These are phyloP conservation scores for Penicillium pancosmium DNA, from an alignment of 495 filamentous ascomycete species.

Conservation along the genomic window DNA sequence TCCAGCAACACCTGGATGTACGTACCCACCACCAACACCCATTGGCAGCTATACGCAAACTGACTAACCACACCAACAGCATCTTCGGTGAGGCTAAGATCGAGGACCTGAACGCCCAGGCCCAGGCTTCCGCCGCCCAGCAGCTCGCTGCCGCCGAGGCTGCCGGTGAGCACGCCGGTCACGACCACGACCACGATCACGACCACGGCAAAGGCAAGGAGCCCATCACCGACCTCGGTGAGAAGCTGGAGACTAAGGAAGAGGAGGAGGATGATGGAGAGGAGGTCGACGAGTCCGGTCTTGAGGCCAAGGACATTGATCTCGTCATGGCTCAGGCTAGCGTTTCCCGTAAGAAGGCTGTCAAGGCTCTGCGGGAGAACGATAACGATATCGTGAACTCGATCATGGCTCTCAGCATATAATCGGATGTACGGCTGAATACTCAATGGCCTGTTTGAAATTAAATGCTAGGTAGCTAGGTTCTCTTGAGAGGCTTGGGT, in stretches of 20 bases:
- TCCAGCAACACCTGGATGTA: conserved; percentile 99
- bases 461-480: conserved; percentile 11
- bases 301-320: conserved; percentile 99
- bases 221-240: conserved; percentile 61
- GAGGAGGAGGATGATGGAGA: conserved; percentile 93
- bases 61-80: conserved; percentile 46
- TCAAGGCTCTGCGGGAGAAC: conserved; percentile 98
- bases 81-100: conserved; percentile 99
- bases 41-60: background rate
- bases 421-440: conserved; percentile 27
- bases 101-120: conserved; percentile 97
- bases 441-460: conserved; percentile 1
- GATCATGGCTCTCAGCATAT: conserved; percentile 99
- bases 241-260: conserved; percentile 82
- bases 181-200: conserved; percentile 73
- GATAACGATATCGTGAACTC: conserved; percentile 99
- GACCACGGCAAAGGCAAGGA: conserved; percentile 79
- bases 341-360: conserved; percentile 95
- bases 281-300: conserved; percentile 88
- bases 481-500: conserved; percentile 38
- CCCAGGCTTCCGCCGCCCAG: conserved; percentile 90
- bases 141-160: conserved; percentile 81
- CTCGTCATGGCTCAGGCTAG: conserved; percentile 97
- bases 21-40: conserved; percentile 35
- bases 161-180: conserved; percentile 76